Evolutionary conservation across 2,329 filamentous ascomycete genomes (phyloP), one percentile per base, ranked within the genome.

Genomic region (Hypoxylon sp.): DNA sequence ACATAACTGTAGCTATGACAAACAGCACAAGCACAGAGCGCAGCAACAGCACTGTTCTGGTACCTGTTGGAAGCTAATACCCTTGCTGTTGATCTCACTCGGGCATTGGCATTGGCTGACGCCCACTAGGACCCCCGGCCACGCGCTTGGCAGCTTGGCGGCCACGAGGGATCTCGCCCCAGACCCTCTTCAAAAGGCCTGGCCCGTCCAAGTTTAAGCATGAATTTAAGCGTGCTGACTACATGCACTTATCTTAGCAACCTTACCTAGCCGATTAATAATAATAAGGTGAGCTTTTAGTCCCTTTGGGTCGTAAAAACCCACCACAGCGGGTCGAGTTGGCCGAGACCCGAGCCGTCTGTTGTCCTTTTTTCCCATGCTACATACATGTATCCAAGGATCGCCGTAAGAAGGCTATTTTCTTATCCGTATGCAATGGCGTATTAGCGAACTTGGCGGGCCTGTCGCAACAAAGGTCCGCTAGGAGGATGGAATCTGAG

Each of bases 201-300:
- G 69, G 66, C 57, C 68, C 68, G 68, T 61, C 64, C 68, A 71
- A 17, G 66, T 70, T 77, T 77, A 77, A 77, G 76, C 76, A 77
- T 77, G 76, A 77, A 77, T 77, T 77, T 77, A 77, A 75, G 73
- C 73, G 73, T 72, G 66, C 55, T 66, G 40, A 61, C 49, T 49
- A 49, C 37, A 33, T 48, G 37, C 53, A 53, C 17, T 44, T 44
- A 44, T 53, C 17, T 22, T 31, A 61, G 35, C 37, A 54, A 62
- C 22, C 48, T 67, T 25, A 51, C 31, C 37, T 44, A 53, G 35
- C 48, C 17, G n/a, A 58, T 63, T 60, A 62, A 50, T 46, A 25
- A 58, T 46, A 62, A 50, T 46, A 25, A 58, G 44, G 11, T 50
- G 56, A 66, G 42, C 10, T 42, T 35, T 48, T 55, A 46, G 40